Evolutionary conservation across 345 rosid genomes (phyloP), one percentile per base, ranked within the genome.

Genomic region (Mercurialis annua): DNA sequence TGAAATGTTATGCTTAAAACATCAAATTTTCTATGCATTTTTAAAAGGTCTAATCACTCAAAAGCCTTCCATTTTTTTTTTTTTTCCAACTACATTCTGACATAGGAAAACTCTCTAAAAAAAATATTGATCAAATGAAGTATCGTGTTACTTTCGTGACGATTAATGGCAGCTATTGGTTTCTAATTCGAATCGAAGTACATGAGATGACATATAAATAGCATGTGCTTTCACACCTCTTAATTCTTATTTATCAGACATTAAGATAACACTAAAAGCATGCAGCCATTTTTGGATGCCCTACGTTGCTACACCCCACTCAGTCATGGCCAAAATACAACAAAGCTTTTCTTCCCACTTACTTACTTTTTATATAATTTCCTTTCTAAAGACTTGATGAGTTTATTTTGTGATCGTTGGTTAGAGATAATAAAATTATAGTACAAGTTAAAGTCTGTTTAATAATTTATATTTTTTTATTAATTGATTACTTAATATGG

Each of bases 201-300:
- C 49, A 36, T 40, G 72, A 61, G 65, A 59, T 30, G 69, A 69
- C 63, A 49, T 59, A n/a, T n/a, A n/a, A 52, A 54, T 47, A 23
- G 62, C 71, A 73, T 66, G 72, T 78, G 66, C 58, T 20, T 62
- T 61, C 65, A 65, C 68, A 68, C 6, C 59, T 49, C 43, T 40
- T 31, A 9, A n/a, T 40, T 46, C 52, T 42, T 44, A 48, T 12
- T 26, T 6, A 47, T 73, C 68, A 71, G 82, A 78, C 85, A 81
- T 71, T 55, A 71, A 76, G 78, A 78, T 69, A 75, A 75, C 59
- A 77, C 75, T 66, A 75, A 75, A 70, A 51, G 70, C 65, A 78
- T 70, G 75, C 50, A 66, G 77, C 78, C 82, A 73, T 36, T 60
- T 65, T 65, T 44, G 20, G 77, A 76, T 81, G 47, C 85, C 75